phyloP scores from a whole-genome alignment of 108 stramenopile species.

The Aurantiochytrium sp. region DNA sequence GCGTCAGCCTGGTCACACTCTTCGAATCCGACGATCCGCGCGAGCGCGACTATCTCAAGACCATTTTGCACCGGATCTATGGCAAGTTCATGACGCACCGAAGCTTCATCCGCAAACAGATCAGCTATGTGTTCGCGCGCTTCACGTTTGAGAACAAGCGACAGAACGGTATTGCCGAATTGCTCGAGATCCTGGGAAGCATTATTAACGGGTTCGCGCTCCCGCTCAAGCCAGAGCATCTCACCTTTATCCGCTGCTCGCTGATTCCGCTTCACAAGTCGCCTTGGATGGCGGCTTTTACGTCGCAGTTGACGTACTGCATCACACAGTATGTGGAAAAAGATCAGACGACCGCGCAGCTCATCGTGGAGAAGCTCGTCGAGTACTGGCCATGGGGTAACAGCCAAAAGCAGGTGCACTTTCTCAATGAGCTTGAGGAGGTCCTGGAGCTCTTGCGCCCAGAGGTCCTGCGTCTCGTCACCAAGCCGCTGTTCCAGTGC shows the following conservation, averaged over 20 bases:
- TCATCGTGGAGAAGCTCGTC: constrained; percentile 90
- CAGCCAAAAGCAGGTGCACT: constrained; percentile 85
- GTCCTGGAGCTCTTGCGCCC: constrained; percentile 86
- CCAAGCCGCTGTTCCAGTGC: constrained; percentile 77
- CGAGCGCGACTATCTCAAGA: constrained; percentile 97
- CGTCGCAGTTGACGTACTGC: constrained; percentile 96
- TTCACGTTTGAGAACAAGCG: constrained; percentile 94
- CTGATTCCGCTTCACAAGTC: constrained; percentile 97
- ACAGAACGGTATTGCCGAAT: constrained; percentile 94
- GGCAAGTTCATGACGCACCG: constrained; percentile 98
- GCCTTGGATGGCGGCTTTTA: constrained; percentile 90
- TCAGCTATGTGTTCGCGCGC: constrained; percentile 89
- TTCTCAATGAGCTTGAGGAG: constrained; percentile 94
- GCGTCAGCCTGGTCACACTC: constrained; percentile 49
- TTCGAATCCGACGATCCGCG: constrained; percentile 98
- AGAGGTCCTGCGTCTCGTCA: constrained; percentile 80
- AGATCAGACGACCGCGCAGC: constrained; percentile 93
- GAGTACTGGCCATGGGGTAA: constrained; percentile 95
- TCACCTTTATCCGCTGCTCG: constrained; percentile 86
- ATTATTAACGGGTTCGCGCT: constrained; percentile 97
- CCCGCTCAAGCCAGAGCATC: constrained; percentile 93
- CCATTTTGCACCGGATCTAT: constrained; percentile 95
- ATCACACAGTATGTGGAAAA: constrained; percentile 99
- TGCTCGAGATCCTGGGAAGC: constrained; percentile 91
- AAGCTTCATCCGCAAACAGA: constrained; percentile 91